Evolutionary conservation across 2,329 filamentous ascomycete genomes (phyloP).

Genomic region (Rhytidhysteron rufulum): DNA sequence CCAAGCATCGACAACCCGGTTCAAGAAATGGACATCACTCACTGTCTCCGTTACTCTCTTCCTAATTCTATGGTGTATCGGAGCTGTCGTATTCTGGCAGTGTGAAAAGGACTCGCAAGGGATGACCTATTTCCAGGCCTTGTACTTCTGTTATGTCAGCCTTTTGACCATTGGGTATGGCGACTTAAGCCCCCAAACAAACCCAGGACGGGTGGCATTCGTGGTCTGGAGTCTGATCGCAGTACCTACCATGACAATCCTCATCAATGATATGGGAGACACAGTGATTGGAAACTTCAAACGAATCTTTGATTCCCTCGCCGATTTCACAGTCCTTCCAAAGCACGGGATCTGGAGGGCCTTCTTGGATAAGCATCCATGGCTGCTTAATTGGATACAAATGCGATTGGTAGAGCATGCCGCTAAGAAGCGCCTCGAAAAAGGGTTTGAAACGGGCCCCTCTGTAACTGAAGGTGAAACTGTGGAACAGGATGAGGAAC

Average conservation of each 20-base stretch:
- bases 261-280: slow-evolving; percentile 61
- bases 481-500: slow-evolving; percentile 22
- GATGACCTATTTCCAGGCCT: slow-evolving; percentile 71
- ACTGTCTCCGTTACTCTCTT: slow-evolving; percentile 65
- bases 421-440: slow-evolving; percentile 39
- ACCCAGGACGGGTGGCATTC: slow-evolving; percentile 78
- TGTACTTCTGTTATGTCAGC: slow-evolving; percentile 84
- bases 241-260: slow-evolving; percentile 80
- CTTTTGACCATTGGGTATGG: slow-evolving; percentile 87
- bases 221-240: slow-evolving; percentile 90
- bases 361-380: slow-evolving; percentile 48
- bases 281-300: slow-evolving; percentile 70
- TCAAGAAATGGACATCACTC: slow-evolving; percentile 72
- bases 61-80: slow-evolving; percentile 72
- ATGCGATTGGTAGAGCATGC: slow-evolving; percentile 32
- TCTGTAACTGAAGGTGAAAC: slow-evolving; percentile 30
- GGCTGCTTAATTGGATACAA: slow-evolving; percentile 34
- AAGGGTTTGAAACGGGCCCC: slow-evolving; percentile 42
- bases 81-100: slow-evolving; percentile 70
- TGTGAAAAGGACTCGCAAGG: slow-evolving; percentile 52
- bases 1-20: slow-evolving; percentile 60
- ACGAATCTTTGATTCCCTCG: slow-evolving; percentile 56
- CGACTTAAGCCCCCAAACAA: slow-evolving; percentile 71
- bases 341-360: slow-evolving; percentile 54
- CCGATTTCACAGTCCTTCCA: slow-evolving; percentile 64